phyloP scores from a whole-genome alignment of 129 eudicot genomes.

The Lactuca sativa region DNA sequence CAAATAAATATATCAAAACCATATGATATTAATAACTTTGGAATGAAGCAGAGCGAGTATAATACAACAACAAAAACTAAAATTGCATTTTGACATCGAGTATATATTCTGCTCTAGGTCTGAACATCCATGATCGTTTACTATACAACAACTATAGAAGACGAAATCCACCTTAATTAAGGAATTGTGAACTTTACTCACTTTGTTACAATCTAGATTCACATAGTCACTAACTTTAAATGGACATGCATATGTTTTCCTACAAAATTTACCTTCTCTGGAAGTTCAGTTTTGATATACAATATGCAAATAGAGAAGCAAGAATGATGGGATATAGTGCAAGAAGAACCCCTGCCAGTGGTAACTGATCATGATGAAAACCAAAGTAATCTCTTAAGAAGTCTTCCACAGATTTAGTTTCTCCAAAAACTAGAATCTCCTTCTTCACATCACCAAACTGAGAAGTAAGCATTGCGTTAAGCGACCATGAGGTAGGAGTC shows the following conservation, averaged over 20 bases:
- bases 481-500: conserved; percentile 64
- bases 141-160: neutral
- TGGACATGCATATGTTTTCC: neutral
- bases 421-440: conserved; percentile 48
- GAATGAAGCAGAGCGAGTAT: too few relatives aligned
- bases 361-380: conserved; percentile 48
- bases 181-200: neutral
- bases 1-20: too few relatives aligned
- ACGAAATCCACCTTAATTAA: neutral
- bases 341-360: conserved; percentile 41
- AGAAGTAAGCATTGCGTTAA: conserved; percentile 65
- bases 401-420: conserved; percentile 38
- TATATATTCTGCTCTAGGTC: too few relatives aligned
- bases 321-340: conserved; percentile 41
- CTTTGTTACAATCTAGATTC: neutral
- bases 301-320: conserved; percentile 57
- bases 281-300: conserved; percentile 53
- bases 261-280: conserved; percentile 48
- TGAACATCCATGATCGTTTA: neutral
- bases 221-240: neutral
- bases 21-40: too few relatives aligned
- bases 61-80: too few relatives aligned
- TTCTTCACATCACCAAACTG: conserved; percentile 62
- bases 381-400: conserved; percentile 63
- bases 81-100: too few relatives aligned